phyloP scores from a whole-genome alignment of 1,284 basidiomycete genomes.

The Cutaneotrichosporon cavernicola region DNA sequence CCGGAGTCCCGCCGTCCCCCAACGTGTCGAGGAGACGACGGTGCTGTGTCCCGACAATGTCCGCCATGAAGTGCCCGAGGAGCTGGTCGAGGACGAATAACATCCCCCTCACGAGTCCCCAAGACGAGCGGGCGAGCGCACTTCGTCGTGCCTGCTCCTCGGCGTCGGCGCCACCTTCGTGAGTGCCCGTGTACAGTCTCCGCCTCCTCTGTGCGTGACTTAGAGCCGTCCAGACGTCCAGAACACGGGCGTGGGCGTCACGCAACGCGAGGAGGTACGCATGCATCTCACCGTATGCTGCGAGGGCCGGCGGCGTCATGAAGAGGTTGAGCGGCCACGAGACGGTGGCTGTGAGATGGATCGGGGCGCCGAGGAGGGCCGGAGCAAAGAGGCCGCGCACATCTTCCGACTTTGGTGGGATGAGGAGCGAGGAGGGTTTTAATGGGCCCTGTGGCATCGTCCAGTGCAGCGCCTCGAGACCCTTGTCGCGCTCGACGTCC shows the following conservation, averaged over 20 bases:
- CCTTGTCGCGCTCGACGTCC: conserved; percentile 73
- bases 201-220: conserved; percentile 77
- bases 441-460: conserved; percentile 72
- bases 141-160: conserved; percentile 59
- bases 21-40: conserved; percentile 40
- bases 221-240: conserved; percentile 76
- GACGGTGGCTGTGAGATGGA: conserved; percentile 67
- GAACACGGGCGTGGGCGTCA: conserved; percentile 73
- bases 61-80: conserved; percentile 79
- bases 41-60: conserved; percentile 84
- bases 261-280: conserved; percentile 78
- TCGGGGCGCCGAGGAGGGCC: conserved; percentile 72
- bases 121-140: conserved; percentile 69
- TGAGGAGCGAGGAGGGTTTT: neutral
- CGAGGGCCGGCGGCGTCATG: conserved; percentile 70
- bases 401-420: neutral
- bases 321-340: conserved; percentile 87
- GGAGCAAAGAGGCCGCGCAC: conserved; percentile 62
- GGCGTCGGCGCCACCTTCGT: conserved; percentile 78
- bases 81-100: conserved; percentile 81
- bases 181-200: conserved; percentile 76
- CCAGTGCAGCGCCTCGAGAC: conserved; percentile 68
- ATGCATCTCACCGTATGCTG: conserved; percentile 73
- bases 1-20: conserved; percentile 10
- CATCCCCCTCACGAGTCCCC: conserved; percentile 83